A percentile compares a stretch with the other conserved stretches of the same genome.
Evolutionary conservation across 495 filamentous ascomycete genomes (phyloP).

Genomic region (Hypoxylon lienhwacheense): DNA sequence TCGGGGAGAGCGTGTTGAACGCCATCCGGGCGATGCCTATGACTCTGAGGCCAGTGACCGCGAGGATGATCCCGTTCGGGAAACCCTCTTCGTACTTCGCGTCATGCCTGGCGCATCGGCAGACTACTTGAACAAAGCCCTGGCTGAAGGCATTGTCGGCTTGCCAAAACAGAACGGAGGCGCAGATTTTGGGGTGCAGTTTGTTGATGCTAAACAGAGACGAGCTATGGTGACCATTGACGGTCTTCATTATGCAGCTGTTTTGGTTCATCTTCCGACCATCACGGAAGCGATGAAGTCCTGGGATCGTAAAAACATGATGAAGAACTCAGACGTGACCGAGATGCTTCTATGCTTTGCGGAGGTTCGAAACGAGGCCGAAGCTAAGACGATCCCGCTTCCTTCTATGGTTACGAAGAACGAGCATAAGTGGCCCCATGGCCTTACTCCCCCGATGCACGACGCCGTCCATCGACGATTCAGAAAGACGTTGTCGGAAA

Average conservation of each 20-base stretch:
- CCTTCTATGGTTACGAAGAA: slow-evolving; percentile 64
- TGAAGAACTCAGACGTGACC: slow-evolving; percentile 90
- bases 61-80: slow-evolving; percentile 82
- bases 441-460: slow-evolving; percentile 88
- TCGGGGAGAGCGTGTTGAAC: slow-evolving; percentile 62
- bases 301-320: slow-evolving; percentile 88
- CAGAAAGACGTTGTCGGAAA: slow-evolving; percentile 75
- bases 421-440: slow-evolving; percentile 83
- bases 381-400: slow-evolving; percentile 66
- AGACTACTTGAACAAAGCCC: slow-evolving; percentile 72
- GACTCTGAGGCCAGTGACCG: slow-evolving; percentile 95
- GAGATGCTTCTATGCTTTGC: slow-evolving; percentile 91
- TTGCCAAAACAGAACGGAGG: slow-evolving; percentile 59
- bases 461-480: slow-evolving; percentile 85
- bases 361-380: slow-evolving; percentile 66
- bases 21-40: slow-evolving; percentile 81
- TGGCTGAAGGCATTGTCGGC: slow-evolving; percentile 75
- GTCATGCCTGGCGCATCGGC: slow-evolving; percentile 84
- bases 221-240: slow-evolving; percentile 71
- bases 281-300: slow-evolving; percentile 96
- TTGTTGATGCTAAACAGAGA: slow-evolving; percentile 72
- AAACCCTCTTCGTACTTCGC: slow-evolving; percentile 84
- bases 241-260: slow-evolving; percentile 73
- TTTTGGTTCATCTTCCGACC: slow-evolving; percentile 84
- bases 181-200: slow-evolving; percentile 74